A percentile compares a stretch with the other conserved stretches of the same genome.
Evolutionary conservation across 2,329 filamentous ascomycete species (phyloP).

Genomic region (Sporothrix inflata): DNA sequence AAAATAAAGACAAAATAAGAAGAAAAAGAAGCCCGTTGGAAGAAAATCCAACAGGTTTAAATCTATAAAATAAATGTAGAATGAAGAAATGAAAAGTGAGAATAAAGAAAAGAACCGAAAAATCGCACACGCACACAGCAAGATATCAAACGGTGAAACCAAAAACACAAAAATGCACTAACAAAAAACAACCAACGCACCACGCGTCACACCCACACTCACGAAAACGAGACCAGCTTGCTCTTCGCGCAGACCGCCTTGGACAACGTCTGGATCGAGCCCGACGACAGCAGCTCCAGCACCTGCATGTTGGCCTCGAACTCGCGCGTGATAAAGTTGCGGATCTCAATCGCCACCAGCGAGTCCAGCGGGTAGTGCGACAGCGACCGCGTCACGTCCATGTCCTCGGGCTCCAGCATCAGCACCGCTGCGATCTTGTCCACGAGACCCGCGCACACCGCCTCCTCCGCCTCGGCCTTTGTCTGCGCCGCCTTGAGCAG

Average conservation of each 20-base stretch:
- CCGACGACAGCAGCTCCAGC: conserved; percentile 56
- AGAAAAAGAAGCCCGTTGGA: background rate
- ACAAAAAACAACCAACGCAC: background rate
- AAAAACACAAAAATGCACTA: background rate
- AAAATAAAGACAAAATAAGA: conserved; percentile 1
- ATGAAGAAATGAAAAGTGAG: background rate
- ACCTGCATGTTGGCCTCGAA: conserved; percentile 57
- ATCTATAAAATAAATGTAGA: conserved; percentile 6
- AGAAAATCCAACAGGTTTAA: conserved; percentile 6
- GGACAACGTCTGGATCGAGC: conserved; percentile 41
- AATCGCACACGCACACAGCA: background rate
- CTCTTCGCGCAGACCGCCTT: conserved; percentile 35
- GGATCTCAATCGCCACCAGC: conserved; percentile 54
- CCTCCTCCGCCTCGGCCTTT: conserved; percentile 48
- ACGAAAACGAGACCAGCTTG: conserved; percentile 28
- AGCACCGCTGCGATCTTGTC: conserved; percentile 54
- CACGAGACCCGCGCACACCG: conserved; percentile 50
- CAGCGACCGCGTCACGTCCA: conserved; percentile 49
- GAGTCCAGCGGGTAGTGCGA: conserved; percentile 52
- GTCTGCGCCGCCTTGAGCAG: conserved; percentile 48
- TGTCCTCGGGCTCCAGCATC: conserved; percentile 53
- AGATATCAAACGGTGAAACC: background rate
- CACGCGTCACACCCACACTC: background rate
- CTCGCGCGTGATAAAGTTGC: conserved; percentile 55
- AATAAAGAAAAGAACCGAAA: background rate